Evolutionary conservation across 495 filamentous ascomycete species (phyloP), one percentile per base, ranked within the genome.

Genomic region (Penicillium ochrochloron): DNA sequence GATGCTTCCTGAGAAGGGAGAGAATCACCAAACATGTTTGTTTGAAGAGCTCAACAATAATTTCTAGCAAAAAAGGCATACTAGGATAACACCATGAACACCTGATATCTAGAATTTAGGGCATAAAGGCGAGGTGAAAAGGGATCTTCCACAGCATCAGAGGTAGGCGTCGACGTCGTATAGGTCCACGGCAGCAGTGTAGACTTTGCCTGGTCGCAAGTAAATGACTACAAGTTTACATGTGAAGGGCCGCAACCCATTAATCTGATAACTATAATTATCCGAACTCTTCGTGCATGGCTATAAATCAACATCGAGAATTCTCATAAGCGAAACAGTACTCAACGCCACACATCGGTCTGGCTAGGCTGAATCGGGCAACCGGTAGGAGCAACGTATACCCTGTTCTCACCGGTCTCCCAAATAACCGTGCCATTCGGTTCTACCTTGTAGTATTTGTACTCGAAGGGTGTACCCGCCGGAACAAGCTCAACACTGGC

Each of bases 361-460:
- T 51, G 25, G 37, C 34, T 57, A 6, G 61, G 61, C 42, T 63
- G 61, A 15, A 63, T 42, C 14, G 61, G 54, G 21, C 61, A 63
- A 34, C 61, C 61, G 39, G 61, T 63, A 41, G 61, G 61, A 14
- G 57, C 61, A 14, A 63, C 61, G n/a, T 33, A 63, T 4, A 63
- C 61, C 29, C 61, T 21, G 27, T 63, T 63, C 0, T 50, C 54
- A 29, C 61, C 61, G n/a, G 8, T 50, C 29, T 63, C 61, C 61
- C 61, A 63, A 25, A 51, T 59, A 35, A 63, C 35, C 14, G 53
- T 41, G 17, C 55, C 55, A 35, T 58, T 58, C 6, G 61, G 61
- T 41, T 63, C 61, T 35, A 63, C 37, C 61, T 63, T 63, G 54
- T 63, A 63, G 21, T 63, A 63, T 54, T 63, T 63, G 54, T 63